These are phyloP conservation scores for Calonectria hawksworthii DNA, from an alignment of 2,329 filamentous ascomycete genomes.

Conservation along the genomic window DNA sequence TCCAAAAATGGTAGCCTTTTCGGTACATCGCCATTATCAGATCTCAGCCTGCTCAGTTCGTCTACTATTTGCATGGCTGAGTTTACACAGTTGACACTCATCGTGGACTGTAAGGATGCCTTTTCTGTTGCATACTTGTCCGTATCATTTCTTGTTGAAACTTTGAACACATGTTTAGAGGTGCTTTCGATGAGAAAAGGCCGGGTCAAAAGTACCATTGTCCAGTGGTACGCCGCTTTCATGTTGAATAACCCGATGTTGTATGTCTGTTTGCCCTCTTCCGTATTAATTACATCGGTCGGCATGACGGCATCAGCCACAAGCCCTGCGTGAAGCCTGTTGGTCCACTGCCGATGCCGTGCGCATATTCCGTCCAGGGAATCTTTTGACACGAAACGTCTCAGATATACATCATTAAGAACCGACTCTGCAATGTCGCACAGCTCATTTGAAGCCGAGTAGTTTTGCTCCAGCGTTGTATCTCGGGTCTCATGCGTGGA, in stretches of 20 bases:
- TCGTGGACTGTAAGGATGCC: neutral
- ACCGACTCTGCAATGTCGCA: neutral
- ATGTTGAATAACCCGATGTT: neutral
- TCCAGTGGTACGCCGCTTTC: neutral
- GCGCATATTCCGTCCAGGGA: neutral
- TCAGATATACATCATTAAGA: neutral
- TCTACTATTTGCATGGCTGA: neutral
- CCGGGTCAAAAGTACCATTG: neutral
- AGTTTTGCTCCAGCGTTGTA: neutral
- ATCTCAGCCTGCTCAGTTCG: neutral
- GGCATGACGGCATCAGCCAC: neutral
- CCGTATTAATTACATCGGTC: neutral
- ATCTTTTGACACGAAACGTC: neutral
- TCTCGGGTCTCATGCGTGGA: neutral
- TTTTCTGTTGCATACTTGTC: neutral
- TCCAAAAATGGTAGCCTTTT: neutral
- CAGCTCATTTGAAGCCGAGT: neutral
- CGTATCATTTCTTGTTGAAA: neutral
- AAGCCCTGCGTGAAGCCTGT: neutral
- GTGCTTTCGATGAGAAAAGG: neutral
- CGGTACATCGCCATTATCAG: neutral
- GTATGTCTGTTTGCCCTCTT: neutral
- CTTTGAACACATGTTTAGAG: neutral
- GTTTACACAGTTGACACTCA: neutral
- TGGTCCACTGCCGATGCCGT: neutral